Evolutionary conservation across 306 rosid species (phyloP).

Genomic region (Cercis canadensis): DNA sequence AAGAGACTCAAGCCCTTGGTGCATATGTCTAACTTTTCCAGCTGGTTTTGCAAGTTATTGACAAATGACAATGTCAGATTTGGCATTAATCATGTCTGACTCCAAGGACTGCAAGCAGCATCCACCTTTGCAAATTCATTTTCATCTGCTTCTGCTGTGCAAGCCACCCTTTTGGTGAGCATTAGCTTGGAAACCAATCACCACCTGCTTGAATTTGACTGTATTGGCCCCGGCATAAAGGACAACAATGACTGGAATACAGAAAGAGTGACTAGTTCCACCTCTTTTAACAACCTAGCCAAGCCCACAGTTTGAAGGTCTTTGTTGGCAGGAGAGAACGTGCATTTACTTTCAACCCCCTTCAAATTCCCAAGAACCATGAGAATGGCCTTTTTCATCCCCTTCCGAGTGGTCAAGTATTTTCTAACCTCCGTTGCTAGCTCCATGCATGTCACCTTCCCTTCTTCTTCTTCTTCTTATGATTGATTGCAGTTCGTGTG

Average conservation of each 20-base stretch:
- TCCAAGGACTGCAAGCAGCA: background rate
- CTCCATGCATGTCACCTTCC: background rate
- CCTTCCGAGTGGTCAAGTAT: constrained; percentile 14
- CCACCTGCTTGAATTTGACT: no score
- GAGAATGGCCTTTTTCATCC: background rate
- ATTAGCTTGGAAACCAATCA: constrained; percentile 14
- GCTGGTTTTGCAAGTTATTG: background rate
- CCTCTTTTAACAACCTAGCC: background rate
- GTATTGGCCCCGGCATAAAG: background rate
- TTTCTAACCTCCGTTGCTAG: constrained; percentile 2
- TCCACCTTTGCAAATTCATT: constrained; percentile 20
- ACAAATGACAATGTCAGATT: background rate
- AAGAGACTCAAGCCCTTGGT: constrained; percentile 1
- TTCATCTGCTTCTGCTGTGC: background rate
- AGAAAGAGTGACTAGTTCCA: constrained; percentile 7
- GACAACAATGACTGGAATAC: no score
- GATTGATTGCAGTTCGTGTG: constrained; percentile 52
- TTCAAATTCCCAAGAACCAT: constrained; percentile 1
- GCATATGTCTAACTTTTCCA: background rate
- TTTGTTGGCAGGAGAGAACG: background rate
- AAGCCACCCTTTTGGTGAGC: background rate
- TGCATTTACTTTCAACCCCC: background rate
- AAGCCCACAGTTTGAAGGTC: background rate
- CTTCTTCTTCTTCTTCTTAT: constrained; percentile 51
- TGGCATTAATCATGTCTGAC: no score